Base-by-base conservation (phyloP, 1,284 basidiomycete species). In the Sparassis latifolia region DNA sequence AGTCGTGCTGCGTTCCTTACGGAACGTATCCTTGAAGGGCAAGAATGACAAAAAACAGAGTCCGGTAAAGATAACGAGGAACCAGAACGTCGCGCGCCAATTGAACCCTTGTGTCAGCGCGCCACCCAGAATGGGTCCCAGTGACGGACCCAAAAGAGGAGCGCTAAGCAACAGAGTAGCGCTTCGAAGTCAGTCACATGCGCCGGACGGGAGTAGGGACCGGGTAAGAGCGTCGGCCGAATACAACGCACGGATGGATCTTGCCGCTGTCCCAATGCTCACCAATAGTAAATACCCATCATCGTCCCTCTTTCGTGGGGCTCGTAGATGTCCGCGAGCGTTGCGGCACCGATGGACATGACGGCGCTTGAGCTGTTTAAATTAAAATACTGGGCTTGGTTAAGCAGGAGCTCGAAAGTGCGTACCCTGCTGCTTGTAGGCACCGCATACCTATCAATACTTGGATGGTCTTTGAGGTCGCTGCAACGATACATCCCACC, bases 21-120 rank as follows among this genome's bases (percentile, higher is more conserved):
- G 78, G 71, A 89, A 94, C 1, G 90, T 92, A 60, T 94, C 92
- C 48, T 80, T 81, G 71, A 92, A 85, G 54, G 84, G 79, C 49
- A 85, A 52, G 67, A 91, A 91, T 20, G 75, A 69, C 44, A 79
- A 45, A 46, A 80, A 71, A 55, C 77, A 79, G 40, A 76, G 47
- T 4, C 78, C 79, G 5, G 79, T 80, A 48, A 85, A 76, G 42
- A 82, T 82, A 2, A 79, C 72, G 28, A 92, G 75, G 64, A 93
- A 91, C 77, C 88, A 94, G 65, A 94, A 90, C 0, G 82, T 80
- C 4, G 82, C 79, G 31, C 87, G 78, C 91, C 92, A 94, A 51
- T 73, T 75, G 63, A 86, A 85, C 0, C 72, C 76, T 54, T 84
- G 73, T 0, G 86, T 83, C 3, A 93, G 71, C 1, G 73, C 78